These are phyloP conservation scores for Didymella segeticola DNA, from an alignment of 2,329 filamentous ascomycete genomes.

Conservation along the genomic window DNA sequence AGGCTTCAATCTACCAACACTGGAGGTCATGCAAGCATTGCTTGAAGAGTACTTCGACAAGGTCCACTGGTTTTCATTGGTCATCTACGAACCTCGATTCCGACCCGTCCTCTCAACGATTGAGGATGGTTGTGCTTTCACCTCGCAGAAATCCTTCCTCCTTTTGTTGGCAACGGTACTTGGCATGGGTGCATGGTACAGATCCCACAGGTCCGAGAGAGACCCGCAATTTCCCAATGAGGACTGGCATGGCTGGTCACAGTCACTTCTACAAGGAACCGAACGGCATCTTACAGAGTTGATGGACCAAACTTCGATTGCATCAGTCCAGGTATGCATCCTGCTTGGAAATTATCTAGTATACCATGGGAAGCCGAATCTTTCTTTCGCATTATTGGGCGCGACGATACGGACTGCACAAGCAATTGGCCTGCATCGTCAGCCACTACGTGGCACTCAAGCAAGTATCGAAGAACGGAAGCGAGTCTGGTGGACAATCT, in stretches of 20 bases:
- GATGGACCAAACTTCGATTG: conserved; percentile 51
- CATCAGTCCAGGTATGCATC: conserved; percentile 49
- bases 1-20: conserved; percentile 34
- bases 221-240: conserved; percentile 13
- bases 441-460: conserved; percentile 32
- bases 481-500: conserved; percentile 53
- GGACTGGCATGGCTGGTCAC: conserved; percentile 24
- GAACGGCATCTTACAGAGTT: conserved; percentile 49
- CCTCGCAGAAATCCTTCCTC: conserved; percentile 48
- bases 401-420: conserved; percentile 50
- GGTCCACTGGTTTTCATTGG: conserved; percentile 56
- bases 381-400: conserved; percentile 50
- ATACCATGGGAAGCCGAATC: conserved; percentile 53
- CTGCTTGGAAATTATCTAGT: conserved; percentile 52
- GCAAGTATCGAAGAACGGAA: conserved; percentile 46
- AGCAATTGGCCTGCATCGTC: conserved; percentile 44
- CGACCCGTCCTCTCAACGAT: conserved; percentile 43
- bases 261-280: conserved; percentile 33
- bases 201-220: conserved; percentile 27
- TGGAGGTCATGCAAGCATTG: conserved; percentile 38
- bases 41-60: conserved; percentile 52
- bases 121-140: conserved; percentile 43
- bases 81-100: conserved; percentile 53
- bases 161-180: conserved; percentile 49
- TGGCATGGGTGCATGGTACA: conserved; percentile 51